A percentile compares a stretch with the other conserved stretches of the same genome.
Evolutionary conservation across 371 early-diverging fungal species (phyloP).

Genomic region (Chytridium lagenaria): DNA sequence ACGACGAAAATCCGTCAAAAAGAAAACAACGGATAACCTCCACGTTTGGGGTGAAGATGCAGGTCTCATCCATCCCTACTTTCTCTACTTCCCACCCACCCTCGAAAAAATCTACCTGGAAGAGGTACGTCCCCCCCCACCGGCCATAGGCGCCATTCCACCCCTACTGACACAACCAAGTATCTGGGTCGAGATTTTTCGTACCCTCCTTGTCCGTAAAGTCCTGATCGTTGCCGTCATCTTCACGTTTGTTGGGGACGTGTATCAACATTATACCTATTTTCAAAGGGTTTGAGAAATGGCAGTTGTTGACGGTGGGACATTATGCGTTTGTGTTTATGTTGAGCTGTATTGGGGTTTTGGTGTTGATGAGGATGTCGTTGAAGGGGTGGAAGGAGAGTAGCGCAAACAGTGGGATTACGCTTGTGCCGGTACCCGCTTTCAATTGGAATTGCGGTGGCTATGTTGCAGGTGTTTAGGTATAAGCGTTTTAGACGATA

Average conservation of each 20-base stretch:
- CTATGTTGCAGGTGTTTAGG: conserved; percentile 2
- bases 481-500: background rate
- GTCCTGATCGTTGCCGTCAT: background rate
- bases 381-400: background rate
- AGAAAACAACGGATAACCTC: too few species aligned
- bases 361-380: background rate
- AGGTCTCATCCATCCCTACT: background rate
- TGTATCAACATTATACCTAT: background rate
- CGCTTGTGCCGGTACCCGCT: background rate
- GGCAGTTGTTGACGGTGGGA: background rate
- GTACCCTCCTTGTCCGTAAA: background rate
- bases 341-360: background rate
- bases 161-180: background rate
- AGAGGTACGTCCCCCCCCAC: background rate
- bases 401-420: background rate
- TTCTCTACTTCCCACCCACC: background rate
- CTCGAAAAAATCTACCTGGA: background rate
- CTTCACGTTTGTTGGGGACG: background rate
- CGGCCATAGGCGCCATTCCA: background rate
- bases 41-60: background rate
- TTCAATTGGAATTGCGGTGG: background rate
- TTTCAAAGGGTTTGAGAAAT: background rate
- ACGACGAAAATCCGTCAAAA: too few species aligned
- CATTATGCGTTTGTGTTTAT: background rate
- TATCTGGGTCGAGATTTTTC: background rate